phyloP scores from a whole-genome alignment of 805 yeast species.

The Cyberlindnera nakhonratchasimensis region DNA sequence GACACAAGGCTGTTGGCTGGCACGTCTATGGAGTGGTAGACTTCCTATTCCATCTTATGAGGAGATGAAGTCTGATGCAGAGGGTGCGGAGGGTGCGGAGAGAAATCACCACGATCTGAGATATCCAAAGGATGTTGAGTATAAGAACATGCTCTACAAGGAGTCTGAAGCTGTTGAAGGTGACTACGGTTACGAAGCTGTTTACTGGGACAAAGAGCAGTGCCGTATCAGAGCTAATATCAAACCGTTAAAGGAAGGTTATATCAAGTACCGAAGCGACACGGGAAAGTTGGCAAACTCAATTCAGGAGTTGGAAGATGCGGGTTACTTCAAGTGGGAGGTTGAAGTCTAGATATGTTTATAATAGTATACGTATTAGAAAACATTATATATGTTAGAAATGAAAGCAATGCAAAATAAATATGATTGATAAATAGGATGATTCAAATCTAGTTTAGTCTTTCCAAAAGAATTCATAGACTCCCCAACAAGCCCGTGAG shows the following conservation, averaged over 20 bases:
- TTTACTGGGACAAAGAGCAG: slow-evolving; percentile 49
- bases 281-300: slow-evolving; percentile 37
- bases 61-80: slow-evolving; percentile 45
- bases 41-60: slow-evolving; percentile 45
- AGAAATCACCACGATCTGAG: slow-evolving; percentile 49
- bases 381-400: too few species aligned
- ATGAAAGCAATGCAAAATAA: not conserved
- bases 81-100: slow-evolving; percentile 44
- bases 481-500: not conserved
- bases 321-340: slow-evolving; percentile 34
- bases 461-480: not conserved
- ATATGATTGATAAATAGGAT: not conserved
- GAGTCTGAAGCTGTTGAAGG: slow-evolving; percentile 36
- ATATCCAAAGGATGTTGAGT: slow-evolving; percentile 57
- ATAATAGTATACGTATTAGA: too few species aligned
- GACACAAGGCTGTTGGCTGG: slow-evolving; percentile 61
- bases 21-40: slow-evolving; percentile 58
- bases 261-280: slow-evolving; percentile 36
- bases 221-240: slow-evolving; percentile 40
- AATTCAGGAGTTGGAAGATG: slow-evolving; percentile 38
- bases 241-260: slow-evolving; percentile 43
- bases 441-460: too few species aligned
- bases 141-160: slow-evolving; percentile 44
- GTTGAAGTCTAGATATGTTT: too few species aligned
- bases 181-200: slow-evolving; percentile 45